Percentiles rank a stretch among this genome's conserved stretches.
phyloP scores from a whole-genome alignment of 352 stramenopile genomes.

The Phytopythium sindhum region DNA sequence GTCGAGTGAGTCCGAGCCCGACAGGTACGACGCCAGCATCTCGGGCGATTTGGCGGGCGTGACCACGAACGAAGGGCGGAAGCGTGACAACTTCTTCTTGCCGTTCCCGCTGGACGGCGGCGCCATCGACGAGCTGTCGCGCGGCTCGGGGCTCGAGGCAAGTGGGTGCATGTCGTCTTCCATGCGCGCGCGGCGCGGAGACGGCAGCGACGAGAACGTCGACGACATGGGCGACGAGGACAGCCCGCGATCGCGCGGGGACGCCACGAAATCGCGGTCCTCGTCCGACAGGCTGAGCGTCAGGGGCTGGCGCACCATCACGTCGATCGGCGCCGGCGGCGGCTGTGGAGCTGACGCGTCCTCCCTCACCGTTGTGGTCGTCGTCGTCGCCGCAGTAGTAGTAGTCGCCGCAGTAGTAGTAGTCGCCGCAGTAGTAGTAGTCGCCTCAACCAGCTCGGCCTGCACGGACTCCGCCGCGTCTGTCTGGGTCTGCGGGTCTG shows the following conservation, averaged over 20 bases:
- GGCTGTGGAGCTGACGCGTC: too few relatives aligned
- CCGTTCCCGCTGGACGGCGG: slow-evolving; percentile 4
- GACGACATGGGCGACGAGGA: slow-evolving; percentile 9
- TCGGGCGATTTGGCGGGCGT: slow-evolving; percentile 17
- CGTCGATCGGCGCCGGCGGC: slow-evolving; percentile 5
- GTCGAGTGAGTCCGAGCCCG: slow-evolving; percentile 40
- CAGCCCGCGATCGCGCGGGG: slow-evolving; percentile 2
- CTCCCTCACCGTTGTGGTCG: neutral
- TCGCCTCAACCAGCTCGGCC: neutral
- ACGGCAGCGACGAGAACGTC: slow-evolving; percentile 12
- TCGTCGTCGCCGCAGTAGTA: too few relatives aligned
- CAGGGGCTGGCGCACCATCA: slow-evolving; percentile 5
- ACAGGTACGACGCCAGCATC: slow-evolving; percentile 18
- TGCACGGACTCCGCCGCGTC: neutral
- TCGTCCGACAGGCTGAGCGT: slow-evolving; percentile 5
- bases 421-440: too few relatives aligned
- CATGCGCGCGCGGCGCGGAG: slow-evolving; percentile 4
- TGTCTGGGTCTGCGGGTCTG: neutral
- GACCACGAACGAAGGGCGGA: slow-evolving; percentile 24
- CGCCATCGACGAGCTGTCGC: slow-evolving; percentile 2
- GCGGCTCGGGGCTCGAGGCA: slow-evolving; percentile 5
- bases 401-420: neutral
- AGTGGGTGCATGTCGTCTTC: slow-evolving; percentile 10
- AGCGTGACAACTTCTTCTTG: slow-evolving; percentile 32
- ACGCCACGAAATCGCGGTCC: slow-evolving; percentile 7